Base-by-base conservation (phyloP, 2,329 filamentous ascomycete genomes). In the Aspergillus sp. region DNA sequence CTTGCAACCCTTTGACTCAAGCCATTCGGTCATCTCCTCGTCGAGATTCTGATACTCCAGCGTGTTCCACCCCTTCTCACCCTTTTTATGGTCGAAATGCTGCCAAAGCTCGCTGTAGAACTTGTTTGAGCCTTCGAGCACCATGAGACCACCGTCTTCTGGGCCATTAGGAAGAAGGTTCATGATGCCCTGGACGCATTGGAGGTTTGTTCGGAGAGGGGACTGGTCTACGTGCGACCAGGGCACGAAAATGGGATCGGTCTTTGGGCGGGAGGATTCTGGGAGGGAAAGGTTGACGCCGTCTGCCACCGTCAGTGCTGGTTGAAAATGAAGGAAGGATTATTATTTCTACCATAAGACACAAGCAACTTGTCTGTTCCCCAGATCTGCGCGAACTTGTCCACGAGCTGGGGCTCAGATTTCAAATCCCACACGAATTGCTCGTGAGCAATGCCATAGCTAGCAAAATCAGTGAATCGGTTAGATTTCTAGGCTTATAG, bases 311-410 rank as follows among this genome's bases (percentile, higher is more conserved):
- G 19, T 19, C 19, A 19, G 19, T 19, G 19, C 2, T 19, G 19
- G 4, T 2, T 4, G 19, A 2, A 19, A 19, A 19, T 19, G 19
- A 19, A 19, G n/a, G n/a, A 19, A 0, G 68, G 67, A 33, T 71
- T 55, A 49, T 72, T 72, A 45, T 71, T 61, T 58, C 35, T 41
- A 40, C 54, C 53, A 40, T 52, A 57, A 5, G 43, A 48, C 33
- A 40, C 41, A 27, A 56, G 42, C 6, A 56, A 42, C 28, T 57
- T 43, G n/a, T 52, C 42, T 0, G 51, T 56, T 5, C 42, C 47
- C 69, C 69, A 73, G 5, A 73, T 54, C 48, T 67, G 64, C 34
- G 58, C 55, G 40, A 72, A 73, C 0, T 62, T 54, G 9, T 46
- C 13, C 29, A 44, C 5, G 7, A 43, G 30, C 30, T 43, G 19